Base-by-base conservation (phyloP, 371 early-diverging fungal species). In the Mucor sp. region DNA sequence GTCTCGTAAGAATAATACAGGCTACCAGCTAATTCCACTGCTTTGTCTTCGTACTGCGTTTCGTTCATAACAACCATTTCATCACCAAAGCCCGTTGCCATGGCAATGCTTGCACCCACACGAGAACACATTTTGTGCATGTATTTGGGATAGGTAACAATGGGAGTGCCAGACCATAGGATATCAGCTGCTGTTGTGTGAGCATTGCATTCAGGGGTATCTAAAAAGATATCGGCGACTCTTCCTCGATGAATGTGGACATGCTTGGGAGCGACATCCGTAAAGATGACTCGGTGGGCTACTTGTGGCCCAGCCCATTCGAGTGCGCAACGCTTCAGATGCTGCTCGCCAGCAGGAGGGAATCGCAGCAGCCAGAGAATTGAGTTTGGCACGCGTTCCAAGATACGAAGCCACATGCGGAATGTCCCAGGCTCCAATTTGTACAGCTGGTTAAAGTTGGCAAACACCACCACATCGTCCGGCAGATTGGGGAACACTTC, bases 101-200 rank as follows among this genome's bases (percentile, higher is more conserved):
- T 87, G 6, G 91, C 94, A 43, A 96, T 90, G 44, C 92, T 91
- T 2, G 96, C 94, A 0, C 94, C 96, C 1, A 97, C 97, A 11
- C 97, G 82, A 28, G 92, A 91, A 67, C 95, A 95, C 91, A 95
- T 91, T 79, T 95, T 95, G 79, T 95, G 95, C 60, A 84, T 78
- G 71, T 95, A 91, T 48, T 94, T 90, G n/a, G 95, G 94, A 78
- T 82, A 95, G 0, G 96, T 96, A 12, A 97, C 79, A 39, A 97
- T 89, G 6, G 97, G 97, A 7, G 96, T 96, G 12, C 96, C 97
- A 37, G 91, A 91, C 95, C 96, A 97, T 44, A 97, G 75, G 53
- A 95, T 95, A 79, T 97, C 97, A 3, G 93, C 93, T 0, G 96
- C 96, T 1, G 97, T 97, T 3, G 97, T 97, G 68, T 97, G 97